Evolutionary conservation across 2,329 filamentous ascomycete species (phyloP).

Genomic region (Clarireedia homoeocarpa): DNA sequence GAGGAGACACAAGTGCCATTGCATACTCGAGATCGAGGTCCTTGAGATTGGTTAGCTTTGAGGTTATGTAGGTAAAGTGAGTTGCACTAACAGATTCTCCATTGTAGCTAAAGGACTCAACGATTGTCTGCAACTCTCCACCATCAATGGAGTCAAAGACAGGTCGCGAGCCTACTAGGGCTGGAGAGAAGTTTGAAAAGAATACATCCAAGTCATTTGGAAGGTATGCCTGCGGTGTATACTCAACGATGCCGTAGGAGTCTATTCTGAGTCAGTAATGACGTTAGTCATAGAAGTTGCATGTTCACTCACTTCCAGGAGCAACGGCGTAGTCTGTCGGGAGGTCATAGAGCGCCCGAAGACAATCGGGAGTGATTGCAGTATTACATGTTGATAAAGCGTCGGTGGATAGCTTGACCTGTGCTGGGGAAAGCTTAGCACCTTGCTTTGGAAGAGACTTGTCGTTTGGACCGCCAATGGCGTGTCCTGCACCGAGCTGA

Average conservation of each 20-base stretch:
- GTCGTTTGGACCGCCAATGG: constrained; percentile 26
- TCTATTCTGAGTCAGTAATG: constrained; percentile 21
- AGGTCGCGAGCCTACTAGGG: constrained; percentile 38
- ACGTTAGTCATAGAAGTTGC: too few relatives aligned
- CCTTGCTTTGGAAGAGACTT: constrained; percentile 30
- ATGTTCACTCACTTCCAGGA: constrained; percentile 8
- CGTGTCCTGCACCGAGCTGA: constrained; percentile 36
- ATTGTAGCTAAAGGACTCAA: constrained; percentile 32
- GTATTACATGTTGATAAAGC: constrained; percentile 35
- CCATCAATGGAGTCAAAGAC: constrained; percentile 40
- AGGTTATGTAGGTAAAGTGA: neutral
- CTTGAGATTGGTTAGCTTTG: neutral
- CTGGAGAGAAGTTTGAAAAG: constrained; percentile 37
- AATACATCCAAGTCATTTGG: constrained; percentile 42
- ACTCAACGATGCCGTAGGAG: constrained; percentile 44
- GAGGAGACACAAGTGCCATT: constrained; percentile 45
- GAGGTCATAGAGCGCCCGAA: constrained; percentile 41
- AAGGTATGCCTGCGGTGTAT: constrained; percentile 39
- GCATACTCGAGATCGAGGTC: constrained; percentile 48
- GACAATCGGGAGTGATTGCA: constrained; percentile 48
- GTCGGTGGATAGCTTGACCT: neutral
- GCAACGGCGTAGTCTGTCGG: constrained; percentile 30
- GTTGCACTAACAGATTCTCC: constrained; percentile 36
- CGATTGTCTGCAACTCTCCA: constrained; percentile 35
- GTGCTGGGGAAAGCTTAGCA: neutral